Evolutionary conservation across 2,329 filamentous ascomycete species (phyloP).

Genomic region (Trichoderma harzianum): DNA sequence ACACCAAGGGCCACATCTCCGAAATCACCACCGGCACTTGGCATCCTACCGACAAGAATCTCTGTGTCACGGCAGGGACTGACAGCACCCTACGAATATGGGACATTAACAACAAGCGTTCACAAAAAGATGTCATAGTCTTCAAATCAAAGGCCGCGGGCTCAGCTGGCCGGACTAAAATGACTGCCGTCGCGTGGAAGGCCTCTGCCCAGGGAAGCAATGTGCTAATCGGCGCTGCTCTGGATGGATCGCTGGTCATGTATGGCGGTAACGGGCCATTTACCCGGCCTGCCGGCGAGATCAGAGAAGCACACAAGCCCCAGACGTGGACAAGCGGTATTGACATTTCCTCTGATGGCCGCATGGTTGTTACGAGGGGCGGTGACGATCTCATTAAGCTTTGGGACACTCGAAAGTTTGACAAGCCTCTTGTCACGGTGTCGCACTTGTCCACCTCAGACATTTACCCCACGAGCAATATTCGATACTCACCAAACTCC

Average conservation of each 20-base stretch:
- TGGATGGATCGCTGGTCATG: constrained; percentile 89
- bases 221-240: constrained; percentile 73
- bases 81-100: constrained; percentile 96
- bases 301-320: constrained; percentile 75
- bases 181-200: constrained; percentile 91
- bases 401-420: constrained; percentile 97
- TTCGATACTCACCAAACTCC: constrained; percentile 81
- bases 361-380: constrained; percentile 85
- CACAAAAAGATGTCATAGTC: constrained; percentile 90
- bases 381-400: constrained; percentile 92
- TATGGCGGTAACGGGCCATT: constrained; percentile 88
- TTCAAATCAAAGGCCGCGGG: constrained; percentile 92
- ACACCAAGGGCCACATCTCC: constrained; percentile 94
- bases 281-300: constrained; percentile 74
- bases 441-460: constrained; percentile 78
- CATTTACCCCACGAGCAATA: constrained; percentile 80
- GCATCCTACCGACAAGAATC: constrained; percentile 81
- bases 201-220: constrained; percentile 70
- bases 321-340: constrained; percentile 90
- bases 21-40: constrained; percentile 87
- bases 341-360: constrained; percentile 85
- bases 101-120: constrained; percentile 88
- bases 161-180: constrained; percentile 83
- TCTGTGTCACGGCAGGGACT: constrained; percentile 86
- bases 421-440: constrained; percentile 76